Conservation (phyloP, 2,329 filamentous ascomycete genomes). For the Aspergillus pseudotamarii region DNA sequence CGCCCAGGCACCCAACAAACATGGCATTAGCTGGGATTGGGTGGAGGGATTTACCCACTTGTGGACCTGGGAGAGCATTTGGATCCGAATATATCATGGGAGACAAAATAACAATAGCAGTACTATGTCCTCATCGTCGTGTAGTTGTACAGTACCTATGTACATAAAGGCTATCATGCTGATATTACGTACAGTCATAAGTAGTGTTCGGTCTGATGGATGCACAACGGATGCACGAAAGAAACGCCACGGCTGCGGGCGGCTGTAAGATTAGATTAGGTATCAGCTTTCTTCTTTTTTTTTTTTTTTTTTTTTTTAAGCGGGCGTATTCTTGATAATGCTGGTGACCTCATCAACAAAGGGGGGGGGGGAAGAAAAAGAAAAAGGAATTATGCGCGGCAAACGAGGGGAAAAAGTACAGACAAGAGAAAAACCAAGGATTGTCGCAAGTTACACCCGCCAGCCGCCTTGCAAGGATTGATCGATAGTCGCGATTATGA, state of each 20-base stretch:
- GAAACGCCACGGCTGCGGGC: background rate
- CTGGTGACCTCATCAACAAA: background rate
- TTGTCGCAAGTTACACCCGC: constrained; percentile 1
- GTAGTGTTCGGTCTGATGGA: background rate
- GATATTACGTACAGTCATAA: background rate
- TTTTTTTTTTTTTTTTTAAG: background rate
- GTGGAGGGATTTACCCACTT: background rate
- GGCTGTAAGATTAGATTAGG: background rate
- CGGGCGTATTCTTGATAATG: background rate
- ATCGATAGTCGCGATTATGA: constrained; percentile 1
- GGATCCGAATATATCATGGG: background rate
- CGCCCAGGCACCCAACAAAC: background rate
- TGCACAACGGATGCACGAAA: constrained; percentile 1
- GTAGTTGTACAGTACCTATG: background rate
- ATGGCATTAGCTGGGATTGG: background rate
- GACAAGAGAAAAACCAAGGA: background rate
- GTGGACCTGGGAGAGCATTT: background rate
- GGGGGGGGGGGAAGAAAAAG: background rate
- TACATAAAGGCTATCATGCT: background rate
- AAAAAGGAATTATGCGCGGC: constrained; percentile 2
- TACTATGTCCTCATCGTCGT: background rate
- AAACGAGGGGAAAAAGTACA: constrained; percentile 3
- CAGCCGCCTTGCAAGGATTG: constrained; percentile 6
- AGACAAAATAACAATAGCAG: background rate
- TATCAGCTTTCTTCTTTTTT: background rate